A percentile compares a stretch with the other conserved stretches of the same genome.
Conservation (phyloP, 345 rosid species). For the Brassica incana region DNA sequence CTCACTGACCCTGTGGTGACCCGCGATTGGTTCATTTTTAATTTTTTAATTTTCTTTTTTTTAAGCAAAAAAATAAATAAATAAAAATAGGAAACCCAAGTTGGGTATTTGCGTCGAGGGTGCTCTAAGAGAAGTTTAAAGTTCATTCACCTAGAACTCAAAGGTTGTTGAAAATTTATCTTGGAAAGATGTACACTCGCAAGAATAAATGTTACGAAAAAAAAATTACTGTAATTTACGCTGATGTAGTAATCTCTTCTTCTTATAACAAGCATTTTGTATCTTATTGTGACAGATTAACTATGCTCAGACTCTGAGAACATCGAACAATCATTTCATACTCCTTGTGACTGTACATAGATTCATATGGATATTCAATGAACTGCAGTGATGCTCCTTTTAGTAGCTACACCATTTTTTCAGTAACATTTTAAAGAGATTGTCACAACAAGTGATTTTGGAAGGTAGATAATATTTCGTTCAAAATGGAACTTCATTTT, state of each 20-base stretch:
- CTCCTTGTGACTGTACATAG: not conserved
- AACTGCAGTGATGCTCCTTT: not conserved
- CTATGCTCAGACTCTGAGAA: not conserved
- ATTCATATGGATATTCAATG: not conserved
- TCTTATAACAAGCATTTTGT: not conserved
- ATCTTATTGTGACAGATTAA: no score
- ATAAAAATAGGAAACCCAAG: no score
- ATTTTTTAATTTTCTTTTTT: no score
- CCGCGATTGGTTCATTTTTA: no score
- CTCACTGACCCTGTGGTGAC: no score
- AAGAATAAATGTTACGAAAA: not conserved
- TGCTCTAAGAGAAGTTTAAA: not conserved
- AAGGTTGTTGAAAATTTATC: not conserved
- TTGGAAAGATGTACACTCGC: not conserved
- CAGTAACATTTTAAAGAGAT: not conserved
- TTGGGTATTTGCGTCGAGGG: no score
- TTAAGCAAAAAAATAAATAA: no score
- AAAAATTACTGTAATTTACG: not conserved
- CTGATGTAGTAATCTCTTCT: not conserved
- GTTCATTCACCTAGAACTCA: not conserved
- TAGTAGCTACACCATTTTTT: not conserved
- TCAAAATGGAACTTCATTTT: not conserved
- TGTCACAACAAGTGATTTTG: not conserved
- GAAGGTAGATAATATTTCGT: not conserved
- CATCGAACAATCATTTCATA: not conserved